Evolutionary conservation across 2,329 filamentous ascomycete species (phyloP), one percentile per base, ranked within the genome.

Genomic region (Trichoderma aggressivum): DNA sequence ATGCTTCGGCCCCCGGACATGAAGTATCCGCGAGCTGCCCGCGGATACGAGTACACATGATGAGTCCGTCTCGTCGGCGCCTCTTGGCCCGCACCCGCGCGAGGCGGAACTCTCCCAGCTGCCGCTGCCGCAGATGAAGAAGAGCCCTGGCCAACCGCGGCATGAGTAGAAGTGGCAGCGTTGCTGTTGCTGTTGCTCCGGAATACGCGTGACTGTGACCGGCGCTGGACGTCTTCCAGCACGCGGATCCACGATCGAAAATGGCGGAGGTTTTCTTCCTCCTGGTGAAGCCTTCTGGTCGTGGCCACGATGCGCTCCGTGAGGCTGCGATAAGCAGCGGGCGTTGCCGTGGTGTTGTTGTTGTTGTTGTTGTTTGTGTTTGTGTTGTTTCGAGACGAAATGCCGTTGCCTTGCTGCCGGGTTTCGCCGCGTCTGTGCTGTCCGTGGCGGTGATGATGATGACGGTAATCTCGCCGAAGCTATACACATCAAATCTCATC

Each of bases 1-100:
- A 64, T 36, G 28, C 60, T 70, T 56, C 68, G 58, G 7, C 59
- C 68, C 36, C 68, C 68, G 24, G 68, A 70, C 60, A 70, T 70
- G 50, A 70, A 59, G 3, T 56, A 43, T 4, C 28, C 21, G 0
- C 56, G 18, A 16, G 18, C 55, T 36, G 26, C 56, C 26, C 56
- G 55, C 11, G 63, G 24, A 43, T 58, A 30, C 34, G 63, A 18
- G 21, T 58, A 43, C 34, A 18, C 21, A 10, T 30, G 32, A 10
- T 30, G 32, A 30, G 32, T 14, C 55, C 24, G 34, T 24, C 64
- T 59, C 64, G 7, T 4, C 16, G 16, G n/a, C 0, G 36, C 28
- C 43, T 68, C 55, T 10, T 36, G 28, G 2, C 24, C 64, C 21
- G 39, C 61, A 53, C 18, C 43, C n/a, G 14, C 30, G 3, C 62